Conservation (phyloP, 2,329 filamentous ascomycete species). For the Huntiella moniliformis region DNA sequence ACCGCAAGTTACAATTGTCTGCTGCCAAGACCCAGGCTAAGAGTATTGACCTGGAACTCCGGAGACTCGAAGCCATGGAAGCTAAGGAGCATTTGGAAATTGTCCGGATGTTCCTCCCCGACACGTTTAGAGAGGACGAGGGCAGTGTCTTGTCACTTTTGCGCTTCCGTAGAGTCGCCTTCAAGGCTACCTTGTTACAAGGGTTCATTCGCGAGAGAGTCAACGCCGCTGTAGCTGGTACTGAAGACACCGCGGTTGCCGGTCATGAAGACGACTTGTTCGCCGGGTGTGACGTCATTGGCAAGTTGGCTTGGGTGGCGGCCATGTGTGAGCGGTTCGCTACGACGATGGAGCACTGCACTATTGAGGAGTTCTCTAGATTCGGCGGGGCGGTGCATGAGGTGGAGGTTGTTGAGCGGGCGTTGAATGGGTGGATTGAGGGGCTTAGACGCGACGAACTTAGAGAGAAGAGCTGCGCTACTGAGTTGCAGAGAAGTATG, state of each 20-base stretch:
- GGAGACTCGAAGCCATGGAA: conserved; percentile 73
- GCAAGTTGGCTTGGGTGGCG: conserved; percentile 70
- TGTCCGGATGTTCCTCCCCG: conserved; percentile 72
- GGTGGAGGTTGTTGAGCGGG: conserved; percentile 77
- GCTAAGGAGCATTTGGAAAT: conserved; percentile 76
- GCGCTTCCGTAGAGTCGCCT: conserved; percentile 69
- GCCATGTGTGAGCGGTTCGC: conserved; percentile 72
- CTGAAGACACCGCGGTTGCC: conserved; percentile 21
- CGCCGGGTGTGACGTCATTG: conserved; percentile 60
- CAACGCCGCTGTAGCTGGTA: conserved; percentile 30
- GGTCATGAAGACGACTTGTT: conserved; percentile 63
- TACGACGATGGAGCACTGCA: conserved; percentile 60
- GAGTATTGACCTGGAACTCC: conserved; percentile 78
- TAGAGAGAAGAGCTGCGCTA: conserved; percentile 64
- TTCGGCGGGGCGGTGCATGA: conserved; percentile 72
- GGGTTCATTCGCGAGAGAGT: conserved; percentile 64
- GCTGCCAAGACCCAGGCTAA: conserved; percentile 85
- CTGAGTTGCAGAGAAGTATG: conserved; percentile 66
- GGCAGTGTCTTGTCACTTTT: conserved; percentile 80
- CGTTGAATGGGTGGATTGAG: conserved; percentile 77
- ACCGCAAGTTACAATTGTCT: conserved; percentile 79
- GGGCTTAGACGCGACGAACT: conserved; percentile 66
- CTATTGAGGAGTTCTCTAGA: conserved; percentile 55
- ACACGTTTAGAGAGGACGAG: conserved; percentile 59
- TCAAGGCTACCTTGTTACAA: conserved; percentile 68